Base-by-base conservation (phyloP, 129 eudicot species). In the Erigeron canadensis region DNA sequence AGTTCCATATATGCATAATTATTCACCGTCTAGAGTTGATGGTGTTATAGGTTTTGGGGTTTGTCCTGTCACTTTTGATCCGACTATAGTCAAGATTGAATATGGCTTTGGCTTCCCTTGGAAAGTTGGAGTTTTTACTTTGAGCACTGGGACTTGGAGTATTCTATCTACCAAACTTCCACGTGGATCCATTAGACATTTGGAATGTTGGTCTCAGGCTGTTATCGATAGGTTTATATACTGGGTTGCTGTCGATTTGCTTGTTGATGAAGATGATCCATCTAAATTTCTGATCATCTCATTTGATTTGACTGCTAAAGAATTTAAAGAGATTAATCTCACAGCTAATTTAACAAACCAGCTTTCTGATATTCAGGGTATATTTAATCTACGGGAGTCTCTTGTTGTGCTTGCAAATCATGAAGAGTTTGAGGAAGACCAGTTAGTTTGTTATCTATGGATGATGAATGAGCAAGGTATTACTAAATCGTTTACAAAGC, bases 401-500 rank as follows among this genome's bases (percentile, higher is more conserved):
- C 10, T 60, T 60, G 65, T 34, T 1, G 17, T 60, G 44, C 43
- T 60, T 28, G 17, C 28, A 28, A 28, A 60, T 3, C 43, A 60
- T 13, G 19, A 21, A 12, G 4, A 1, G 7, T 22, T 28, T 28
- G 34, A 2, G 62, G 18, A 10, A 17, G 7, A 2, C 28, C n/a
- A 16, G 13, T 28, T 28, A 60, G 65, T 60, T 60, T 60, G 65
- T 60, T 15, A 9, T 60, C 16, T 60, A 60, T 60, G 65, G 65
- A 60, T 60, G 18, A 60, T 28, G 65, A 17, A 57, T 12, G 63
- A 28, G 34, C 34, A 8, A n/a, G 63, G 23, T 60, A 42, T 60
- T 60, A 13, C 2, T 11, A 60, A 10, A 7, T 34, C 43, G n/a
- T 60, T 60, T 12, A 60, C 41, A 60, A 34, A 28, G 65, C 65